A percentile compares a stretch with the other conserved stretches of the same genome.
These are phyloP conservation scores for Paspalum vaginatum DNA, from an alignment of 176 grass and related monocot species.

Conservation along the genomic window DNA sequence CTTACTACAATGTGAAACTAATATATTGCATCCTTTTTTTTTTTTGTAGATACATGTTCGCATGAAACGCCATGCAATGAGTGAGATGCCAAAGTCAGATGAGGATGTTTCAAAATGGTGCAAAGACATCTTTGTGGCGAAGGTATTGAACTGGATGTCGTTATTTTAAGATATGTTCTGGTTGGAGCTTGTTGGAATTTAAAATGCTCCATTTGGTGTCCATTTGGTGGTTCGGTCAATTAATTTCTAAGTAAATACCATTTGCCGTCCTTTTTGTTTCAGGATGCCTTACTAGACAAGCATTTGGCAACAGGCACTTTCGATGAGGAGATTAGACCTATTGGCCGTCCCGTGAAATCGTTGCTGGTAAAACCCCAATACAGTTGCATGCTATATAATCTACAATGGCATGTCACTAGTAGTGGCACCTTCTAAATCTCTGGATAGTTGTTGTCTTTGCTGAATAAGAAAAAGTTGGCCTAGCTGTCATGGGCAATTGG, in stretches of 20 bases:
- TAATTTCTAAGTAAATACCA: slow-evolving; percentile 18
- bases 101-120: slow-evolving; percentile 89
- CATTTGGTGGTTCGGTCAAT: neutral
- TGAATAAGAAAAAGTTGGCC: neutral
- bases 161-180: slow-evolving; percentile 23
- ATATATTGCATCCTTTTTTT: neutral
- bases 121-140: slow-evolving; percentile 84
- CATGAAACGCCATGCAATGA: slow-evolving; percentile 82
- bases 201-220: neutral
- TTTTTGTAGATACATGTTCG: slow-evolving; percentile 91
- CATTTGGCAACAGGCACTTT: slow-evolving; percentile 77
- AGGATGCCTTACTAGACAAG: slow-evolving; percentile 88
- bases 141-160: slow-evolving; percentile 46
- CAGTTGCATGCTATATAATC: neutral
- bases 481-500: neutral
- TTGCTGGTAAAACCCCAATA: slow-evolving; percentile 68
- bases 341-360: slow-evolving; percentile 84
- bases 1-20: neutral
- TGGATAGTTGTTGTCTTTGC: neutral
- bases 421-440: neutral
- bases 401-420: neutral
- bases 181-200: neutral
- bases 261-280: slow-evolving; percentile 25
- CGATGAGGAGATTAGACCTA: slow-evolving; percentile 71
- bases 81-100: slow-evolving; percentile 77